phyloP scores from a whole-genome alignment of 768 basidiomycete species.

The Xerocomus potaroensis region DNA sequence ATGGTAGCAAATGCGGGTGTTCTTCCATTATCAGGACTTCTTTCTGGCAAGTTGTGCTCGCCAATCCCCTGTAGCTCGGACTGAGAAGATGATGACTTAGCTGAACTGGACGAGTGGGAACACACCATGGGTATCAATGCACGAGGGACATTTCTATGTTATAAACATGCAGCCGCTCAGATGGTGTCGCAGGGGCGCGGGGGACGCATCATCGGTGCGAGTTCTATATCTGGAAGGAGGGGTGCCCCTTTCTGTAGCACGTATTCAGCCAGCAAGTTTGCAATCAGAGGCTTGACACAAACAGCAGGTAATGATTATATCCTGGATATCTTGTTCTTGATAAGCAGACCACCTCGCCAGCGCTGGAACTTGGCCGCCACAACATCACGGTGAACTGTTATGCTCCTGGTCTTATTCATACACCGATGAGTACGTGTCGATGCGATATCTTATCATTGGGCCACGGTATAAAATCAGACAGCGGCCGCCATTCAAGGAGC shows the following conservation, averaged over 20 bases:
- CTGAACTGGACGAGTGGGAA: slow-evolving; percentile 38
- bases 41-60: slow-evolving; percentile 1
- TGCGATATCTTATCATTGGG: background rate
- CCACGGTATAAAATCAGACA: background rate
- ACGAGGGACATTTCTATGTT: slow-evolving; percentile 57
- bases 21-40: background rate
- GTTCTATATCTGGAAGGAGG: slow-evolving; percentile 9
- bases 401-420: slow-evolving; percentile 34
- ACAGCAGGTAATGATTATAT: slow-evolving; percentile 26
- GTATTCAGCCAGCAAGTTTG: slow-evolving; percentile 40
- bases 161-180: slow-evolving; percentile 57
- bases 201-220: slow-evolving; percentile 51
- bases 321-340: background rate
- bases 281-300: slow-evolving; percentile 40
- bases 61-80: too few relatives aligned
- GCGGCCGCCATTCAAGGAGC: too few relatives aligned
- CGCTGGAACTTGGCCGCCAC: slow-evolving; percentile 31
- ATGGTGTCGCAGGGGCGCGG: slow-evolving; percentile 54
- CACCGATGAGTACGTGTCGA: slow-evolving; percentile 27
- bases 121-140: slow-evolving; percentile 46
- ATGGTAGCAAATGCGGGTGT: slow-evolving; percentile 29
- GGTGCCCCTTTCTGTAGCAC: slow-evolving; percentile 4
- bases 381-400: slow-evolving; percentile 40
- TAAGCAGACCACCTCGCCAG: background rate
- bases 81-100: slow-evolving; percentile 15